Evolutionary conservation across 371 early-diverging fungal genomes (phyloP), one percentile per base, ranked within the genome.

Genomic region (Apophysomyces ossiformis): DNA sequence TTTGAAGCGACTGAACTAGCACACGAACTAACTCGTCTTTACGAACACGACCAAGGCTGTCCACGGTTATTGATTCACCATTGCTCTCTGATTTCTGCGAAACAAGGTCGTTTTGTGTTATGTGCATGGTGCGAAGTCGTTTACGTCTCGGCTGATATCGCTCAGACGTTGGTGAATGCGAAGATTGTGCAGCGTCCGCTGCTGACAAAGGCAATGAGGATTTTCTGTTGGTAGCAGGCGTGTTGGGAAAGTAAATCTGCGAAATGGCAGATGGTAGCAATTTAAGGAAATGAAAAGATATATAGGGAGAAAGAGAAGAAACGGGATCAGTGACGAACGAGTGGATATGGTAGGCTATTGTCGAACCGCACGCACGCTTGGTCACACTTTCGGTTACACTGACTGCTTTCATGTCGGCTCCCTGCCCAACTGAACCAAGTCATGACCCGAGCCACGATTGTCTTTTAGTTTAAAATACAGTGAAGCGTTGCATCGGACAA

Each of bases 1-100:
- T 91, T n/a, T 85, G 81, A 38, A 97, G 76, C 37, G 93, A 81
- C 71, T 97, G 96, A 35, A 93, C 70, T 75, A 97, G 90, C 11
- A 97, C 71, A 13, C 97, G 86, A 21, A 95, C 91, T 4, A 95
- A 79, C 72, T 97, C 95, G 44, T 89, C 87, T 43, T 84, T 81
- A 32, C 71, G 77, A 21, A 83, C 67, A 61, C 21, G 54, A 21
- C 54, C 54, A 50, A 50, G 54, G 16, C 54, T 50, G 9, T 32
- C 54, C 7, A 18, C 21, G 16, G 54, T 21, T n/a, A 16, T 16
- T 47, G 47, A 13, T 15, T n/a, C 21, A 7, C 18, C n/a, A 21
- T 5, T 50, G 16, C 9, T 18, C 54, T 50, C 21, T 4, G 7
- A 8, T 7, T 50, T 16, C 21, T 50, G 54, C 21, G 21, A 11